These are phyloP conservation scores for Trichoderma aggressivum DNA, from an alignment of 2,329 filamentous ascomycete genomes.

Conservation along the genomic window DNA sequence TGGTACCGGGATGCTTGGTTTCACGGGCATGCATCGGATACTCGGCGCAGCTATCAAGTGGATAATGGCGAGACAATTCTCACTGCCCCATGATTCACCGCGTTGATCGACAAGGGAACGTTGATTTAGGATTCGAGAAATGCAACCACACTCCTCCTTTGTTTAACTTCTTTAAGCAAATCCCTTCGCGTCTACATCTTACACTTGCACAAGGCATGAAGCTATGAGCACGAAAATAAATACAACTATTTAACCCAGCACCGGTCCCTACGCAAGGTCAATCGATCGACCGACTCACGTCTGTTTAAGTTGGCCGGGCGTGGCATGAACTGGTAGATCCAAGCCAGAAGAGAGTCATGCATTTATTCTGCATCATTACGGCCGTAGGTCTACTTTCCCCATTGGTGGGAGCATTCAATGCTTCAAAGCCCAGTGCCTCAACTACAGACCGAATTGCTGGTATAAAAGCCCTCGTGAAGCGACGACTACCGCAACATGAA, in stretches of 20 bases:
- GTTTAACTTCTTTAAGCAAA: neutral
- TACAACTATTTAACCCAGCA: too few relatives aligned
- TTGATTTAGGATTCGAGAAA: neutral
- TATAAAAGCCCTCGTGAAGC: slow-evolving; percentile 18
- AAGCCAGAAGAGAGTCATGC: neutral
- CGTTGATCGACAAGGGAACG: neutral
- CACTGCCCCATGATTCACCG: neutral
- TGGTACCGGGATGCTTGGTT: neutral
- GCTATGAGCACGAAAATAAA: too few relatives aligned
- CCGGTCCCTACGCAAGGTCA: too few relatives aligned
- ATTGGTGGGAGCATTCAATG: too few relatives aligned
- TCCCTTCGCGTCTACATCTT: neutral
- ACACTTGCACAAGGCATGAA: neutral
- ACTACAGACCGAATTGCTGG: neutral
- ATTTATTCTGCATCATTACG: neutral
- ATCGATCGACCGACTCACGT: neutral
- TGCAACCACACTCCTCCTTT: neutral
- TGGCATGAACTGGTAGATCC: neutral
- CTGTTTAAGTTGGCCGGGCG: neutral
- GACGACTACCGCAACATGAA: slow-evolving; percentile 20
- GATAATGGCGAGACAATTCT: neutral
- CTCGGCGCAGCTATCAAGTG: neutral
- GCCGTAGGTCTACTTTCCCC: neutral
- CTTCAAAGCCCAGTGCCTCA: neutral
- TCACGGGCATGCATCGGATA: neutral